Conservation (phyloP, 192 early-diverging fungal species). For the Mortierella alpina region DNA sequence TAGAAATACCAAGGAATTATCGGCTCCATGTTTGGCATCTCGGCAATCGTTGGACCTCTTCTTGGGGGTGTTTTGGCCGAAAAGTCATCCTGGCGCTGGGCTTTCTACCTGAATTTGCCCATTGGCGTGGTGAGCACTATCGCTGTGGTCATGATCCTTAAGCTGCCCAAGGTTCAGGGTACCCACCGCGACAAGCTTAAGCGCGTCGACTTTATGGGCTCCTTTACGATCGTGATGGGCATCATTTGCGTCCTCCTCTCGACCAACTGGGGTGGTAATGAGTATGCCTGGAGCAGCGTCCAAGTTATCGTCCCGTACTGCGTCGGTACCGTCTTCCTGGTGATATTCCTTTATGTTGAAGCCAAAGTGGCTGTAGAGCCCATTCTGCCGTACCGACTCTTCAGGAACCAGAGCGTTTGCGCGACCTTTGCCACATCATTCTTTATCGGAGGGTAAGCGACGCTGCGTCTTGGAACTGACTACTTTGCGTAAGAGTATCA, state of each 20-base stretch:
- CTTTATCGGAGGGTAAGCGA: slow-evolving; percentile 65
- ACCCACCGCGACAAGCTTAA: slow-evolving; percentile 25
- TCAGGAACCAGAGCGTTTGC: slow-evolving; percentile 69
- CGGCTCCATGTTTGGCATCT: slow-evolving; percentile 63
- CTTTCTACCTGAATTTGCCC: slow-evolving; percentile 51
- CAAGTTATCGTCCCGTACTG: slow-evolving; percentile 64
- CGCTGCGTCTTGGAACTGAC: not conserved
- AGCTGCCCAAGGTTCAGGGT: slow-evolving; percentile 26
- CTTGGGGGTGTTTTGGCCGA: slow-evolving; percentile 56
- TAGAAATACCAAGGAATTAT: slow-evolving; percentile 66
- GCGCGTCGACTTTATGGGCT: slow-evolving; percentile 50
- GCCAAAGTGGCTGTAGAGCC: slow-evolving; percentile 72
- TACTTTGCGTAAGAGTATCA: slow-evolving; percentile 62
- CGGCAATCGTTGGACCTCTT: slow-evolving; percentile 58
- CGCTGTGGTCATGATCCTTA: slow-evolving; percentile 19
- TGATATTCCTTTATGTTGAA: slow-evolving; percentile 72
- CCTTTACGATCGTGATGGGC: slow-evolving; percentile 34
- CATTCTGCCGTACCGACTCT: slow-evolving; percentile 74
- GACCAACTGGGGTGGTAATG: slow-evolving; percentile 59
- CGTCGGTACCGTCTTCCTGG: slow-evolving; percentile 61
- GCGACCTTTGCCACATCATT: slow-evolving; percentile 68
- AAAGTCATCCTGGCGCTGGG: slow-evolving; percentile 56
- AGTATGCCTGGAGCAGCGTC: slow-evolving; percentile 74
- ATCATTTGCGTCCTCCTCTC: slow-evolving; percentile 47
- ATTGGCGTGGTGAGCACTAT: slow-evolving; percentile 26